A percentile compares a stretch with the other conserved stretches of the same genome.
Conservation (phyloP, 106 monocot species). For the Chionographis japonica region DNA sequence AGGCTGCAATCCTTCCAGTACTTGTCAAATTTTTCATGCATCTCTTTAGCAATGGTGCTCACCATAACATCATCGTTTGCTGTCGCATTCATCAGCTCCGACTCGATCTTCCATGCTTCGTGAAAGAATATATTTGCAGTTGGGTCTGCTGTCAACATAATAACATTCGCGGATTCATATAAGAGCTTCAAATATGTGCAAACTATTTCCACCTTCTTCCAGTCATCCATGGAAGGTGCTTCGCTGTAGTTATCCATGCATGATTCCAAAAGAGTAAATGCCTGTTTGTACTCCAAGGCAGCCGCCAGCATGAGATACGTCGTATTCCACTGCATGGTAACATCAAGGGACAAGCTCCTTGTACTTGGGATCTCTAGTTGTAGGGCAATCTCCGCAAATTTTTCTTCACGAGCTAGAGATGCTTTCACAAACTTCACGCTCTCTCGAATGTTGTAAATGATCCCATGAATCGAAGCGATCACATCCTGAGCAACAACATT, state of each 20-base stretch:
- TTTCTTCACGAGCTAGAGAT: constrained; percentile 65
- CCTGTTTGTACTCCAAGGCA: constrained; percentile 76
- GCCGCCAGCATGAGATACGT: constrained; percentile 84
- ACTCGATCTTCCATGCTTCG: constrained; percentile 89
- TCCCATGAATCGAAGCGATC: constrained; percentile 84
- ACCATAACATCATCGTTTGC: constrained; percentile 39
- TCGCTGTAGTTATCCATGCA: constrained; percentile 86
- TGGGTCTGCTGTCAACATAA: constrained; percentile 43
- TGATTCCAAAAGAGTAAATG: constrained; percentile 64
- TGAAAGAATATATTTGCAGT: constrained; percentile 90
- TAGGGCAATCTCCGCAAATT: constrained; percentile 65
- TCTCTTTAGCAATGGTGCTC: constrained; percentile 48
- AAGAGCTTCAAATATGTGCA: constrained; percentile 65
- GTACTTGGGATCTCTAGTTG: constrained; percentile 60
- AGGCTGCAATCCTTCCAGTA: constrained; percentile 95
- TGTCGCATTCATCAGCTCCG: constrained; percentile 48
- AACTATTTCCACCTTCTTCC: constrained; percentile 83
- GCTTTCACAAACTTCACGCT: constrained; percentile 89
- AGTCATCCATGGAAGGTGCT: constrained; percentile 79
- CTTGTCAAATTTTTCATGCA: constrained; percentile 93
- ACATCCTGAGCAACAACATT: constrained; percentile 82
- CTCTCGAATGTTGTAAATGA: constrained; percentile 85
- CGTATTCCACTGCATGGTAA: constrained; percentile 77
- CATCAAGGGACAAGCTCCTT: constrained; percentile 59
- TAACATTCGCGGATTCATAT: constrained; percentile 67